Conservation (phyloP, 1,139 yeast genomes). For the Geotrichum klebahnii region DNA sequence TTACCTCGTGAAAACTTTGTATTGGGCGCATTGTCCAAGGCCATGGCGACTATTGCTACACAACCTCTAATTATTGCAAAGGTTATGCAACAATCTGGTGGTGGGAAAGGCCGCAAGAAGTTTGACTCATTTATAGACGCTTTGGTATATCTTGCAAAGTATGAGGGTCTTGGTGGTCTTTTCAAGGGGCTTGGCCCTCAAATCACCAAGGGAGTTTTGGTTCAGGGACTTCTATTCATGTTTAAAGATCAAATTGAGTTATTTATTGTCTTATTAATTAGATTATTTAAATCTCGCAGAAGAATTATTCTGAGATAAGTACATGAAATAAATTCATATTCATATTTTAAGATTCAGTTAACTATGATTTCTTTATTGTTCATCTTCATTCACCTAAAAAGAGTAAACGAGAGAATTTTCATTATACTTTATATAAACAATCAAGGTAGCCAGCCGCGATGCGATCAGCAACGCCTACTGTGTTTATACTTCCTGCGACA, state of each 20-base stretch:
- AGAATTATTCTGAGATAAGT: constrained; percentile 21
- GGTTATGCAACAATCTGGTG: constrained; percentile 66
- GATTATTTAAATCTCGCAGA: constrained; percentile 27
- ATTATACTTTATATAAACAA: constrained; percentile 55
- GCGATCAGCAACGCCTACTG: constrained; percentile 79
- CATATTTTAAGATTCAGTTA: too few species aligned
- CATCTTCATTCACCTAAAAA: constrained; percentile 21
- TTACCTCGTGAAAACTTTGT: constrained; percentile 66
- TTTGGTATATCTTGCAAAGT: constrained; percentile 46
- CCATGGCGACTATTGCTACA: constrained; percentile 73
- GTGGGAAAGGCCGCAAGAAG: constrained; percentile 32
- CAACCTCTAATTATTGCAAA: constrained; percentile 85
- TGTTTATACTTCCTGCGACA: constrained; percentile 84
- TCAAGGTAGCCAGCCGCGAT: constrained; percentile 78
- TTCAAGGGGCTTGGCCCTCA: constrained; percentile 85
- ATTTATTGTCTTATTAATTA: constrained; percentile 36
- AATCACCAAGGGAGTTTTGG: constrained; percentile 73
- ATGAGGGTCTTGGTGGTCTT: constrained; percentile 52
- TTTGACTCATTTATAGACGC: constrained; percentile 54
- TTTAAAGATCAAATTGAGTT: constrained; percentile 60
- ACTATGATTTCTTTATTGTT: too few species aligned
- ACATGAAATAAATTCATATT: too few species aligned
- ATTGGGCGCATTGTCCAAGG: constrained; percentile 74
- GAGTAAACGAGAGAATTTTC: constrained; percentile 23
- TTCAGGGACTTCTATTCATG: constrained; percentile 81